These are phyloP conservation scores for Sordaria brevicollis DNA, from an alignment of 495 filamentous ascomycete genomes.

Conservation along the genomic window DNA sequence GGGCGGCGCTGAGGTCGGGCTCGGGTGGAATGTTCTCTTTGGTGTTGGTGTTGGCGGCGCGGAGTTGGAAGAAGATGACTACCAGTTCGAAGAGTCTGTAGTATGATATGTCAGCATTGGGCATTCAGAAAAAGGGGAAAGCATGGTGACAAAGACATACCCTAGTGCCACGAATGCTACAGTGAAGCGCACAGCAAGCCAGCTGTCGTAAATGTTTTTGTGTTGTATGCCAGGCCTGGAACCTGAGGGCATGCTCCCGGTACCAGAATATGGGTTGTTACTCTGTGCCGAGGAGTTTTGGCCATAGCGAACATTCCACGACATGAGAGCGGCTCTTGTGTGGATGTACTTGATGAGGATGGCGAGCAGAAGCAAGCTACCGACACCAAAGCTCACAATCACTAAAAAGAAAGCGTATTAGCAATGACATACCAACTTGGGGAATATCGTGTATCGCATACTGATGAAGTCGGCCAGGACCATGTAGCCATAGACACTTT, in stretches of 20 bases:
- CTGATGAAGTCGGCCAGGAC: slow-evolving; percentile 31
- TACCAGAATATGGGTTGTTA: neutral
- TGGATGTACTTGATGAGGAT: slow-evolving; percentile 38
- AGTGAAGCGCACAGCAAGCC: slow-evolving; percentile 35
- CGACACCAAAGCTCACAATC: slow-evolving; percentile 28
- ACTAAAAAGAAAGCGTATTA: slow-evolving; percentile 18
- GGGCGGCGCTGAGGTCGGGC: slow-evolving; percentile 24
- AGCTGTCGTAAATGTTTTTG: slow-evolving; percentile 35
- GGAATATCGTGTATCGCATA: slow-evolving; percentile 10
- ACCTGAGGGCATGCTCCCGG: neutral
- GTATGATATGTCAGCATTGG: neutral
- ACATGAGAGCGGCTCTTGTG: slow-evolving; percentile 26
- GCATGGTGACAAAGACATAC: slow-evolving; percentile 1
- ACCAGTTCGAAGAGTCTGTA: slow-evolving; percentile 29
- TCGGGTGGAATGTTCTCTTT: slow-evolving; percentile 18
- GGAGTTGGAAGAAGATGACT: slow-evolving; percentile 30
- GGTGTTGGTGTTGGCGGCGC: slow-evolving; percentile 25
- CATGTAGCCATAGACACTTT: slow-evolving; percentile 23
- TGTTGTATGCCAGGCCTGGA: neutral
- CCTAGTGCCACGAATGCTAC: slow-evolving; percentile 35
- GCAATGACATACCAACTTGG: neutral
- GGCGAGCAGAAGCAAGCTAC: slow-evolving; percentile 27
- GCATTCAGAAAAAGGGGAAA: too few relatives aligned
- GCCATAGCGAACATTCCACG: slow-evolving; percentile 29
- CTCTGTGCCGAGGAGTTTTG: slow-evolving; percentile 8